A percentile compares a stretch with the other conserved stretches of the same genome.
phyloP scores from a whole-genome alignment of 2,329 filamentous ascomycete genomes.

The Alternaria sp. region DNA sequence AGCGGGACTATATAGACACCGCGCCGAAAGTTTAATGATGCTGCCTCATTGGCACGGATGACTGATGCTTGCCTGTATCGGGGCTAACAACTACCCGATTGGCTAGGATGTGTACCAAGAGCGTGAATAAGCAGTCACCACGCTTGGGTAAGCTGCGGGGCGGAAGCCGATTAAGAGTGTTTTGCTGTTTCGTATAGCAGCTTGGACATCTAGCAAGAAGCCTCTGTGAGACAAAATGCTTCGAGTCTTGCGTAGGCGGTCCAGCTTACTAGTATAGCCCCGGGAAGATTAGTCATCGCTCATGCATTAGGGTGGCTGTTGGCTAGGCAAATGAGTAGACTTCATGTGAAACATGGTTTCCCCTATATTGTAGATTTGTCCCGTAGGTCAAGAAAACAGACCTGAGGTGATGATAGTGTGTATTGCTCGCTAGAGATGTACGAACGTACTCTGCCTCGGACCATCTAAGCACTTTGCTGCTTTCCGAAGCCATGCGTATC shows the following conservation, averaged over 20 bases:
- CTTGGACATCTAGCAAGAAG: background rate
- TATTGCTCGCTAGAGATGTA: constrained; percentile 1
- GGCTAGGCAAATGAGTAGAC: background rate
- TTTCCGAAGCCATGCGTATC: background rate
- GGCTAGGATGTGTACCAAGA: constrained; percentile 2
- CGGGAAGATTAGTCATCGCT: background rate
- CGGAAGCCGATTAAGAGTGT: background rate
- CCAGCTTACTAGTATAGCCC: background rate
- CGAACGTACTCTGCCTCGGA: background rate
- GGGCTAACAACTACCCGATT: constrained; percentile 5
- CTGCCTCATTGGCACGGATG: background rate
- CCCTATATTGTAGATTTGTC: too few species aligned
- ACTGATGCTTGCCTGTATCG: constrained; percentile 11
- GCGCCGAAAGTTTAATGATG: background rate
- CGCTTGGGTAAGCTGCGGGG: constrained; percentile 11
- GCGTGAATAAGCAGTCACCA: constrained; percentile 16
- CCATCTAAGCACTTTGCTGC: background rate
- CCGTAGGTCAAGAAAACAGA: too few species aligned
- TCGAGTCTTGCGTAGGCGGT: background rate
- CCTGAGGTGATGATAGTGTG: background rate
- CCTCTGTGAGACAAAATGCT: background rate
- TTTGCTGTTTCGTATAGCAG: background rate
- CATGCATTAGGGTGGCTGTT: background rate
- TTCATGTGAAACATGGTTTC: too few species aligned
- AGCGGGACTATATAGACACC: background rate